These are phyloP conservation scores for Daldinia loculata DNA, from an alignment of 495 filamentous ascomycete genomes.

Conservation along the genomic window DNA sequence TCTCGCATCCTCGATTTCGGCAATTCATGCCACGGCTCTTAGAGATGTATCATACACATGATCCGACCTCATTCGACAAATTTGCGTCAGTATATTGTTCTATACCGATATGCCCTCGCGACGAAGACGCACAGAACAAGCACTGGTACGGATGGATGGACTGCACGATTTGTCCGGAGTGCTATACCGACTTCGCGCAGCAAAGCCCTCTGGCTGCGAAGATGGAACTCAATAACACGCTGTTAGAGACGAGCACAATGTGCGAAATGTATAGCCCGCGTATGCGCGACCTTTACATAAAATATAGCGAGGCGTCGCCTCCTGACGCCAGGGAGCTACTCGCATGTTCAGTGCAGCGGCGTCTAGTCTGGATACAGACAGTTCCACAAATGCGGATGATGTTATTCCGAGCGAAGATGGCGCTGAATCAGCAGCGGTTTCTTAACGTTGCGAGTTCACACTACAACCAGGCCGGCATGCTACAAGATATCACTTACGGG, in stretches of 20 bases:
- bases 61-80: constrained; percentile 25
- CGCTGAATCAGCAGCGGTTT: not conserved
- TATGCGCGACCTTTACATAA: constrained; percentile 44
- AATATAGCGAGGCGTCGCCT: constrained; percentile 45
- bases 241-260: constrained; percentile 40
- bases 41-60: constrained; percentile 29
- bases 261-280: constrained; percentile 52
- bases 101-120: constrained; percentile 8
- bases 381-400: not conserved
- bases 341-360: not conserved
- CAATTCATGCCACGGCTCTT: constrained; percentile 36
- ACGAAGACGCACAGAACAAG: constrained; percentile 41
- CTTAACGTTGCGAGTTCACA: not conserved
- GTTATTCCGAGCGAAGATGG: not conserved
- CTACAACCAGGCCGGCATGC: not conserved
- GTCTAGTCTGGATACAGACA: not conserved
- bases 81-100: constrained; percentile 39
- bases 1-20: not conserved
- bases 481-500: not conserved
- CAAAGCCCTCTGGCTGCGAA: constrained; percentile 34
- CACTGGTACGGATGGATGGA: constrained; percentile 52
- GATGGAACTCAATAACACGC: constrained; percentile 22
- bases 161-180: constrained; percentile 53
- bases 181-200: constrained; percentile 48
- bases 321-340: constrained; percentile 22